Percentiles rank a stretch among this genome's conserved stretches.
Evolutionary conservation across 257 asterid species (phyloP).

Genomic region (Mentha longifolia): DNA sequence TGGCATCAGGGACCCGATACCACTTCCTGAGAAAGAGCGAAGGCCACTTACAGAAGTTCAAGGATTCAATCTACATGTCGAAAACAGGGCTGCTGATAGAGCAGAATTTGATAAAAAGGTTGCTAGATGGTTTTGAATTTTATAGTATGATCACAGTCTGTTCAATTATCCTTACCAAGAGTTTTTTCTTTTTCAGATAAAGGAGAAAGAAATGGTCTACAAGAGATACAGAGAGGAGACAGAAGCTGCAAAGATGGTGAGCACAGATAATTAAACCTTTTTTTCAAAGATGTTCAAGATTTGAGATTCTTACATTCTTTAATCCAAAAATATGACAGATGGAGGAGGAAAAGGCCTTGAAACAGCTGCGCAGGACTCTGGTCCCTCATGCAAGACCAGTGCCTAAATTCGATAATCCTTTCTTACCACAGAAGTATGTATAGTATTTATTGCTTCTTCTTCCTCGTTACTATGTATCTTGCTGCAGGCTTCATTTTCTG

Average conservation of each 20-base stretch:
- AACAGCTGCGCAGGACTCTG: conserved; percentile 78
- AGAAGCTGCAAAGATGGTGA: conserved; percentile 80
- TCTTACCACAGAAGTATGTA: conserved; percentile 80
- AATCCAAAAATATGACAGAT: conserved; percentile 42
- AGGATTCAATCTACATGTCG: conserved; percentile 73
- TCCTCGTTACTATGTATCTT: not conserved
- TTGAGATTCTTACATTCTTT: not conserved
- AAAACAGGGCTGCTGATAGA: conserved; percentile 78
- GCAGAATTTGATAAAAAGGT: conserved; percentile 94
- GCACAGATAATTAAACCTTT: not conserved
- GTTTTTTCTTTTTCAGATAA: conserved; percentile 46
- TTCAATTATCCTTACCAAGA: conserved; percentile 27
- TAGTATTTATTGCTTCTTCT: too few relatives aligned
- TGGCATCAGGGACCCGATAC: conserved; percentile 82
- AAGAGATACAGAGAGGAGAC: conserved; percentile 92
- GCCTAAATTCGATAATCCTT: conserved; percentile 75
- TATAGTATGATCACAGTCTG: not conserved
- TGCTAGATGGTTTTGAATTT: not conserved
- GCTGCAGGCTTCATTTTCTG: not conserved
- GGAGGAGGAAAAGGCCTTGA: conserved; percentile 97
- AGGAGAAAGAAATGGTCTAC: conserved; percentile 82
- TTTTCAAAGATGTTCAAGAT: not conserved
- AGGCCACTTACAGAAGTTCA: conserved; percentile 85
- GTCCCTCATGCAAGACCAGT: conserved; percentile 86
- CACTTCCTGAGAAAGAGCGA: conserved; percentile 74